Percentiles rank a stretch among this genome's conserved stretches.
Conservation (phyloP, 306 rosid species). For the Boehmeria nivea region DNA sequence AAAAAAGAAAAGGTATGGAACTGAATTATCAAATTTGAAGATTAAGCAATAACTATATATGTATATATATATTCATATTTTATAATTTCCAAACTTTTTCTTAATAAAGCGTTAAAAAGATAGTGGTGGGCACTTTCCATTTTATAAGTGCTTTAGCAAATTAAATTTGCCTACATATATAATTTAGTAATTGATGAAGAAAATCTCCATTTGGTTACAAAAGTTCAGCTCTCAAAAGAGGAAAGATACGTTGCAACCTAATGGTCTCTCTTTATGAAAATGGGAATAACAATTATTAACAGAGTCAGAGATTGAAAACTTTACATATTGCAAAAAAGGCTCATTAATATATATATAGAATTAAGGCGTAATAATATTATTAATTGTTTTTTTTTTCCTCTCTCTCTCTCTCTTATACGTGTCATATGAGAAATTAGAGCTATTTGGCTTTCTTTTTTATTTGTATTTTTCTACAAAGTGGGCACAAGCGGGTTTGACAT, state of each 20-base stretch:
- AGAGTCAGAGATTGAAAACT: neutral
- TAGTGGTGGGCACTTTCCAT: conserved; percentile 1
- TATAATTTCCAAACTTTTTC: neutral
- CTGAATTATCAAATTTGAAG: no score
- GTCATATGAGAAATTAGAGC: no score
- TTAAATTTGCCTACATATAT: neutral
- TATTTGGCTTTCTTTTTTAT: no score
- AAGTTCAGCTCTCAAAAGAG: neutral
- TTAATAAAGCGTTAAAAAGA: no score
- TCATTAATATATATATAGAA: no score
- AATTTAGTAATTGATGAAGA: no score
- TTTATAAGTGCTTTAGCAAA: neutral
- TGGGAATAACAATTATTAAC: neutral
- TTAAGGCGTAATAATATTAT: no score
- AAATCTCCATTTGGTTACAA: no score
- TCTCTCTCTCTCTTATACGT: no score
- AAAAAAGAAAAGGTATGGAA: no score
- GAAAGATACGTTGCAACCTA: neutral
- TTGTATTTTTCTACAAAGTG: no score
- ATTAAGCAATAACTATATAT: no score
- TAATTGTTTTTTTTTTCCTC: neutral
- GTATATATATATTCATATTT: neutral
- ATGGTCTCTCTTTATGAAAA: neutral
- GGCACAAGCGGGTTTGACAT: conserved; percentile 14
- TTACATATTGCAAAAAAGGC: neutral